phyloP scores from a whole-genome alignment of 1,139 yeast genomes.

The Suzukiozyma palmioleophila region DNA sequence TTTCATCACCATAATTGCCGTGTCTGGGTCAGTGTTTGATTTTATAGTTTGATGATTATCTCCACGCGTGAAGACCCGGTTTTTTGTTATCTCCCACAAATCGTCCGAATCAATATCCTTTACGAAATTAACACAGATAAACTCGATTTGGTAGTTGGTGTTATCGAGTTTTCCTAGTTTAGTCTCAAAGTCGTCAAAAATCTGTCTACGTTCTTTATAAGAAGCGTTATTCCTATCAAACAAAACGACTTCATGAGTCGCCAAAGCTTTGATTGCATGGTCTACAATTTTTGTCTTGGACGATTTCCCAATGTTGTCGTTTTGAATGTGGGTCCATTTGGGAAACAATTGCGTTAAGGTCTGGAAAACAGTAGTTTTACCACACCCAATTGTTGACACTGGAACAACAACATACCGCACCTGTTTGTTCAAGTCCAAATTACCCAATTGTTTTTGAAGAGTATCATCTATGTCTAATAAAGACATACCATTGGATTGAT shows the following conservation, averaged over 20 bases:
- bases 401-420: constrained; percentile 66
- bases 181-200: constrained; percentile 51
- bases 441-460: constrained; percentile 11
- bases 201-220: constrained; percentile 60
- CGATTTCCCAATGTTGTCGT: constrained; percentile 63
- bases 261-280: constrained; percentile 38
- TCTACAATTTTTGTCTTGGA: constrained; percentile 50
- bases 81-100: constrained; percentile 50
- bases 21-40: constrained; percentile 36
- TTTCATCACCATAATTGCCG: constrained; percentile 57
- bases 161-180: constrained; percentile 33
- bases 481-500: constrained; percentile 30
- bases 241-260: constrained; percentile 48
- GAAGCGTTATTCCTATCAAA: constrained; percentile 84
- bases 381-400: constrained; percentile 90
- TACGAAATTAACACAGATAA: constrained; percentile 70
- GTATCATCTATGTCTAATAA: constrained; percentile 21
- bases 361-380: constrained; percentile 80
- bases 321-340: constrained; percentile 76
- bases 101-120: constrained; percentile 17
- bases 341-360: constrained; percentile 56
- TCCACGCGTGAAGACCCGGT: constrained; percentile 66
- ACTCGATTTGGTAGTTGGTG: constrained; percentile 32
- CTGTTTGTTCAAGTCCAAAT: constrained; percentile 5
- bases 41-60: constrained; percentile 89